A percentile compares a stretch with the other conserved stretches of the same genome.
Evolutionary conservation across 73 alveolate species (phyloP).

Genomic region (Paramecium caudatum): DNA sequence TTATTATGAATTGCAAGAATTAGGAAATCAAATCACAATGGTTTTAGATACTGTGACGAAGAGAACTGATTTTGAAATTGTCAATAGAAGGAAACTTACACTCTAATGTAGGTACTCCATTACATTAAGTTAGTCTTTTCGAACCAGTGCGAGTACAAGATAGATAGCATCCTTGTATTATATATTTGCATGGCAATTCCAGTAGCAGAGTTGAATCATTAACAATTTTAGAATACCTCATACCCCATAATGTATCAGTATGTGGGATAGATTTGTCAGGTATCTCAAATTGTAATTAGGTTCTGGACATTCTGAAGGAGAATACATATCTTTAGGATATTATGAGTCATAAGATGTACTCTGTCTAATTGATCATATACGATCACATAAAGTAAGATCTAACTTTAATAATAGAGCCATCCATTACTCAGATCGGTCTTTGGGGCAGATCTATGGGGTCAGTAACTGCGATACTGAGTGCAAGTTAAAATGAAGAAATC

Average conservation of each 20-base stretch:
- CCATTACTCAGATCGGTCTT: slow-evolving; percentile 85
- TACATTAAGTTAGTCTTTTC: neutral
- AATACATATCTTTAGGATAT: slow-evolving; percentile 93
- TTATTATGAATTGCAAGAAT: slow-evolving; percentile 51
- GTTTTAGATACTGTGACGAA: neutral
- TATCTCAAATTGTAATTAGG: slow-evolving; percentile 74
- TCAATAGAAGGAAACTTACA: slow-evolving; percentile 48
- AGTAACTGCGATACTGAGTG: slow-evolving; percentile 91
- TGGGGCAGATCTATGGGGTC: slow-evolving; percentile 98
- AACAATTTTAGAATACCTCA: slow-evolving; percentile 75
- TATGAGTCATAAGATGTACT: slow-evolving; percentile 85
- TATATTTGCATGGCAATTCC: slow-evolving; percentile 88
- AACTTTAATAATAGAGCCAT: slow-evolving; percentile 50
- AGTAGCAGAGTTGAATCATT: slow-evolving; percentile 79
- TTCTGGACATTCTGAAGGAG: slow-evolving; percentile 95
- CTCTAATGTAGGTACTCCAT: slow-evolving; percentile 53
- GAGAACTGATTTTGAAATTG: slow-evolving; percentile 60
- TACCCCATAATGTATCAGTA: slow-evolving; percentile 80
- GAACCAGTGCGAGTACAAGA: slow-evolving; percentile 66
- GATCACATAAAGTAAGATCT: slow-evolving; percentile 79
- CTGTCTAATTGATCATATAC: slow-evolving; percentile 79
- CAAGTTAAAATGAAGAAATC: slow-evolving; percentile 1
- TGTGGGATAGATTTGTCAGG: slow-evolving; percentile 89
- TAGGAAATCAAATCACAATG: slow-evolving; percentile 46
- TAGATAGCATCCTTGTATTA: slow-evolving; percentile 81